Conservation (phyloP, 2,329 filamentous ascomycete genomes). For the Epichloe bromicola region DNA sequence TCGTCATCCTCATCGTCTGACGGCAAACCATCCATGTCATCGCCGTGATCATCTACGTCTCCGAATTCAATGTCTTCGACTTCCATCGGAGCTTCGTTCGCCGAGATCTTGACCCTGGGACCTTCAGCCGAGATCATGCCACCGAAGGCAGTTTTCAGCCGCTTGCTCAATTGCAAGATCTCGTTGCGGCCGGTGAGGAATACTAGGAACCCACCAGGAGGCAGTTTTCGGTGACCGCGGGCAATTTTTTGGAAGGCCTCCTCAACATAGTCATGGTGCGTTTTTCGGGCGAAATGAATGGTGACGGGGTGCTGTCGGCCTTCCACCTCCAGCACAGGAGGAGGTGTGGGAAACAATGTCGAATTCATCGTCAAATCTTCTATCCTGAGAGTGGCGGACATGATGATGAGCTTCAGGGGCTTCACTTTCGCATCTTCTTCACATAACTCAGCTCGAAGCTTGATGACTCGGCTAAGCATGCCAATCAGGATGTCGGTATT, state of each 20-base stretch:
- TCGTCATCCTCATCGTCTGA: conserved; percentile 44
- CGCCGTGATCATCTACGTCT: conserved; percentile 46
- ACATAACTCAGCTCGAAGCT: conserved; percentile 63
- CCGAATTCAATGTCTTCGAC: conserved; percentile 80
- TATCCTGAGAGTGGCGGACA: conserved; percentile 90
- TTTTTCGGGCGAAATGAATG: conserved; percentile 73
- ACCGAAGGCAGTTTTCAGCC: conserved; percentile 55
- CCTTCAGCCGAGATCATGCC: conserved; percentile 42
- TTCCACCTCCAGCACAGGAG: conserved; percentile 78
- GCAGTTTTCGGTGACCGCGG: conserved; percentile 78
- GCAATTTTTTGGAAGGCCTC: conserved; percentile 74
- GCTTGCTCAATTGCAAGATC: conserved; percentile 71
- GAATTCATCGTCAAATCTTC: conserved; percentile 81
- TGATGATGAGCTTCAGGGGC: conserved; percentile 87
- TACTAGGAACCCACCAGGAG: conserved; percentile 80
- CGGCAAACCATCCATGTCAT: conserved; percentile 45
- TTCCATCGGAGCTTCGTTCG: conserved; percentile 66
- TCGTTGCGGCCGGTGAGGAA: conserved; percentile 93
- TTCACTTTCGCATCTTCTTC: conserved; percentile 56
- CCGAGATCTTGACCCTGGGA: conserved; percentile 61
- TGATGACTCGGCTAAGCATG: conserved; percentile 87
- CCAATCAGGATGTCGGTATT: conserved; percentile 98
- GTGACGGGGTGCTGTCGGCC: conserved; percentile 87
- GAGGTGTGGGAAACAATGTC: conserved; percentile 60
- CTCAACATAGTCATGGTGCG: conserved; percentile 76